Evolutionary conservation across 2,329 filamentous ascomycete genomes (phyloP).

Genomic region (Coleophoma cylindrospora): DNA sequence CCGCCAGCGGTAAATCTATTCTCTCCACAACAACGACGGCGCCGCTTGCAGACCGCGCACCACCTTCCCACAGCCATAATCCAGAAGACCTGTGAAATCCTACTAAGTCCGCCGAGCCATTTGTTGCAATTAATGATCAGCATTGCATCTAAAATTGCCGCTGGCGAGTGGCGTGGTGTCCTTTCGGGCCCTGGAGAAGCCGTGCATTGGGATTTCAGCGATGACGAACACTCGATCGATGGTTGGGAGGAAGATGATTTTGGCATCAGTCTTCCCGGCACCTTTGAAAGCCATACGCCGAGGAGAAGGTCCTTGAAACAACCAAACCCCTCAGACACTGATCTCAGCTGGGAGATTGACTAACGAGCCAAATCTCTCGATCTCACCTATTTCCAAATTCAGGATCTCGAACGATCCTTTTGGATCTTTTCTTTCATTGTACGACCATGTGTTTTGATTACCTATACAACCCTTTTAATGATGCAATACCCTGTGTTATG

Average conservation of each 20-base stretch:
- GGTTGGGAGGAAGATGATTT: slow-evolving; percentile 55
- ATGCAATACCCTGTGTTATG: no score
- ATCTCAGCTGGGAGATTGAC: slow-evolving; percentile 15
- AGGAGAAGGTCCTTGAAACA: background rate
- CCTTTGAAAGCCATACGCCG: background rate
- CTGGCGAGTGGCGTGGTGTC: slow-evolving; percentile 57
- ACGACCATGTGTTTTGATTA: no score
- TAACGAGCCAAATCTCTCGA: background rate
- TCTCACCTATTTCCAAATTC: no score
- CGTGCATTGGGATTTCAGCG: slow-evolving; percentile 55
- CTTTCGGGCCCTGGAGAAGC: slow-evolving; percentile 48
- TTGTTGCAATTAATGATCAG: slow-evolving; percentile 75
- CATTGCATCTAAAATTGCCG: slow-evolving; percentile 71
- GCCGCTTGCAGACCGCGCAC: slow-evolving; percentile 38
- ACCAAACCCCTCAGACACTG: background rate
- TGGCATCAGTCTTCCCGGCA: slow-evolving; percentile 31
- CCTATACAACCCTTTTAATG: no score
- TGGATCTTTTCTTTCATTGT: no score
- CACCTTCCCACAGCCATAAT: slow-evolving; percentile 61
- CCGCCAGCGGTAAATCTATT: slow-evolving; percentile 65
- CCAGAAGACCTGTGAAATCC: slow-evolving; percentile 69
- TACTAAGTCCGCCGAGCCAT: slow-evolving; percentile 76
- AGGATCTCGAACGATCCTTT: no score
- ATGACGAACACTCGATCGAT: slow-evolving; percentile 32
- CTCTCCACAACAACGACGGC: slow-evolving; percentile 38